Base-by-base conservation (phyloP, 23 red algal genomes). In the Agarophyton chilense region DNA sequence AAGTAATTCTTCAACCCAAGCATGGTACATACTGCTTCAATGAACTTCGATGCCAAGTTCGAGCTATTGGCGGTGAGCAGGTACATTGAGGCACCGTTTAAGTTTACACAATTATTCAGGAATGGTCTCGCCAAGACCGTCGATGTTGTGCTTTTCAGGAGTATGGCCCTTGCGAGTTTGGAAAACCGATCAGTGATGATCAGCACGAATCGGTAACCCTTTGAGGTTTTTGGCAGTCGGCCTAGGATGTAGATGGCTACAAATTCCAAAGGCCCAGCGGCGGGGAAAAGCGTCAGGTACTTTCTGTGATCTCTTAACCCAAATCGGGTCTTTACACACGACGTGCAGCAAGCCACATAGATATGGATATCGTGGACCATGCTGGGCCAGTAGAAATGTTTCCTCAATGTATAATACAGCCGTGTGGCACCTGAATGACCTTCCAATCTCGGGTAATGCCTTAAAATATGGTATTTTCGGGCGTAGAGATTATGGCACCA, bases 201-300 rank as follows among this genome's bases (percentile, higher is more conserved):
- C 25, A 90, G 9, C 2, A 90, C 56, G 49, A 60, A 74, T 10
- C n/a, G 21, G 40, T 76, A 72, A 0, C 68, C 66, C 17, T 46
- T 25, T 9, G 66, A 36, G 39, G 70, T 76, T 1, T 36, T 41
- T 6, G 67, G 0, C 28, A 88, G 55, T 17, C 53, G 83, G 54
- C 65, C 83, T 4, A 92, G 61, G 42, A 82, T 73, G 49, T 92
- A n/a, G n/a, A n/a, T 88, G 1, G 57, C 67, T 7, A 75, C 51
- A 77, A 77, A 56, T 21, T 88, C 55, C 68, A 76, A 42, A 9
- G 67, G 84, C 0, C 35, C 63, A 10, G 43, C 52, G 4, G 63
- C 32, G 1, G 66, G 32, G 55, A 88, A 88, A 17, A 77, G 44
- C 84, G 58, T 88, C 11, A 88, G 34, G 49, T 46, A 61, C 1